A percentile compares a stretch with the other conserved stretches of the same genome.
Evolutionary conservation across 345 rosid species (phyloP).

Genomic region (Acer saccharum): DNA sequence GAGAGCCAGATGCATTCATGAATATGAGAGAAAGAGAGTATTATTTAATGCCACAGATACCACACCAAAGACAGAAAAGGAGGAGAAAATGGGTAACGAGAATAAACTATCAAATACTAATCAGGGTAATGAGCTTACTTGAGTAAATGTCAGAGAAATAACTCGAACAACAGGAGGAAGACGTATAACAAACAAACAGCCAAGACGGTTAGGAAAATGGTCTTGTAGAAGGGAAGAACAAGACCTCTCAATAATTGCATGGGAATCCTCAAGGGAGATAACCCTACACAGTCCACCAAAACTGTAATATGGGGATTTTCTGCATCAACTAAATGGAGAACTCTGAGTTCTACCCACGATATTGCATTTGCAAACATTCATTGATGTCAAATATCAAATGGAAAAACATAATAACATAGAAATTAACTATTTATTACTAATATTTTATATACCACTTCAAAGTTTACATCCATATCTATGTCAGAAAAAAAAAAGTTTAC

Average conservation of each 20-base stretch:
- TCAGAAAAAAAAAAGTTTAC: too few relatives aligned
- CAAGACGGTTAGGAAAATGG: slow-evolving; percentile 86
- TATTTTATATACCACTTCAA: not conserved
- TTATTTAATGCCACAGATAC: slow-evolving; percentile 6
- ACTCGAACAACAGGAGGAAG: slow-evolving; percentile 90
- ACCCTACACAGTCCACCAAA: slow-evolving; percentile 85
- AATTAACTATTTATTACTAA: not conserved
- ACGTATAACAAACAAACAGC: slow-evolving; percentile 75
- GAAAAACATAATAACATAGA: slow-evolving; percentile 10
- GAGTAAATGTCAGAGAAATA: slow-evolving; percentile 80
- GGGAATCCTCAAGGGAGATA: slow-evolving; percentile 81
- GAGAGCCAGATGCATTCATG: slow-evolving; percentile 10
- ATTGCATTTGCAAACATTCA: slow-evolving; percentile 46
- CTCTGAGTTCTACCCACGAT: slow-evolving; percentile 91
- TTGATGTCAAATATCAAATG: not conserved
- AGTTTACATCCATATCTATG: not conserved
- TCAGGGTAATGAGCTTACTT: slow-evolving; percentile 44
- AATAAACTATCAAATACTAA: slow-evolving; percentile 8
- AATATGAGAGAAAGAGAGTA: not conserved
- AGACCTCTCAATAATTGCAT: slow-evolving; percentile 90
- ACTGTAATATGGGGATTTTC: slow-evolving; percentile 75
- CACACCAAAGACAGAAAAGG: not conserved
- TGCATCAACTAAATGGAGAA: slow-evolving; percentile 55
- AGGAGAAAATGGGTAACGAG: not conserved
- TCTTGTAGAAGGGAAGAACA: slow-evolving; percentile 87